Evolutionary conservation across 495 filamentous ascomycete genomes (phyloP), one percentile per base, ranked within the genome.

Genomic region (Recurvomyces mirabilis): DNA sequence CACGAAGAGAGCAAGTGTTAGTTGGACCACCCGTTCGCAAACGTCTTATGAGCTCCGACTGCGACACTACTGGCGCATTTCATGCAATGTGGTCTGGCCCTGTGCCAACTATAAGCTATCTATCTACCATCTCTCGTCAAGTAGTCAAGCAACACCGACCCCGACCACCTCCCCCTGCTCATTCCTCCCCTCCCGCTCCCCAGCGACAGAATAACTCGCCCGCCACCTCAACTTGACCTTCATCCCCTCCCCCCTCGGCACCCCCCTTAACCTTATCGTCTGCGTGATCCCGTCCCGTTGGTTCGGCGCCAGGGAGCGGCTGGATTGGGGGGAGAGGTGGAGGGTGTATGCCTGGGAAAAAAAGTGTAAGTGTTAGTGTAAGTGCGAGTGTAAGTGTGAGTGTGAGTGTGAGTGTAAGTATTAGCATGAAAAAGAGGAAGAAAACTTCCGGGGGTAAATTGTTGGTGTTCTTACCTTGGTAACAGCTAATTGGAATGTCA

Each of bases 101-200:
- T n/a, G n/a, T n/a, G n/a, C n/a, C n/a, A n/a, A n/a, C n/a, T n/a
- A n/a, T n/a, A n/a, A n/a, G n/a, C n/a, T n/a, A n/a, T n/a, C n/a
- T n/a, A n/a, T n/a, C n/a, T n/a, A n/a, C n/a, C n/a, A n/a, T n/a
- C n/a, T n/a, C n/a, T n/a, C n/a, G n/a, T n/a, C n/a, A n/a, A n/a
- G n/a, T n/a, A n/a, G n/a, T 29, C 26, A 29, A n/a, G 26, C 26
- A 7, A 95, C 73, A 2, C 82, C 82, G 59, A 98, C 74, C 42
- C 81, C 71, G n/a, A 79, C 72, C 44, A 96, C 81, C 70, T 93
- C 87, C 14, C 89, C 91, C 64, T 84, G 85, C 66, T 96, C 87
- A 43, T 82, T 74, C 44, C 71, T 77, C 55, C 53, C 46, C 54
- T 79, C 72, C 55, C 53, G 46, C 54, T 79, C 72, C 7, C 59